Evolutionary conservation across 1,284 basidiomycete genomes (phyloP).

Genomic region (Porogramme epimiltina): DNA sequence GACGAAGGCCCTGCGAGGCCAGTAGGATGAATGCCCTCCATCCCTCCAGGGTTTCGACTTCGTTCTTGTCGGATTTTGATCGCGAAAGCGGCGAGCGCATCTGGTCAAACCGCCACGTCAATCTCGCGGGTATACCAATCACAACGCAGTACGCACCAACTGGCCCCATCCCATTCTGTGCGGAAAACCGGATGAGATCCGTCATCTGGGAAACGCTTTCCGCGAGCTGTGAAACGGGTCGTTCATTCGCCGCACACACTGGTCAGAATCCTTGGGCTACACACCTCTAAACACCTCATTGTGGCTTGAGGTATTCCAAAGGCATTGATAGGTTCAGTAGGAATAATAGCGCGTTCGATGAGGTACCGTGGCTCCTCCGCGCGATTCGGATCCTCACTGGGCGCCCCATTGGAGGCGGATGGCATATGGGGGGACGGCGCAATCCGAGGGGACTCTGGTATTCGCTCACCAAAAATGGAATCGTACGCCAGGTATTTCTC

Average conservation of each 20-base stretch:
- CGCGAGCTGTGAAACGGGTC: slow-evolving; percentile 50
- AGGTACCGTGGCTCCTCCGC: slow-evolving; percentile 62
- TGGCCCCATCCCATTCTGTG: slow-evolving; percentile 55
- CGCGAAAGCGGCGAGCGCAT: slow-evolving; percentile 47
- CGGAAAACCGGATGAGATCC: slow-evolving; percentile 70
- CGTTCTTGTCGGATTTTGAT: slow-evolving; percentile 44
- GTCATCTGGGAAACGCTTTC: slow-evolving; percentile 78
- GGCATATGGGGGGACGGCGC: slow-evolving; percentile 36
- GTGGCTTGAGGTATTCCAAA: slow-evolving; percentile 85
- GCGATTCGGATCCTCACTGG: slow-evolving; percentile 47
- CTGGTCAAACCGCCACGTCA: slow-evolving; percentile 25
- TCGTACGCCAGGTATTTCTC: slow-evolving; percentile 71
- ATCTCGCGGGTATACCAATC: too few species aligned
- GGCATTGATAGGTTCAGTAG: slow-evolving; percentile 78
- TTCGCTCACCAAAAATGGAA: slow-evolving; percentile 50
- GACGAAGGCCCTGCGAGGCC: slow-evolving; percentile 1
- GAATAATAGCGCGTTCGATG: slow-evolving; percentile 63
- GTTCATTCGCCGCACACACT: neutral
- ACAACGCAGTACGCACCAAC: slow-evolving; percentile 48
- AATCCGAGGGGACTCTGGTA: slow-evolving; percentile 41
- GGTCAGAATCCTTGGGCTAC: neutral
- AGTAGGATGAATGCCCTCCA: neutral
- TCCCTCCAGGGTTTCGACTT: slow-evolving; percentile 5
- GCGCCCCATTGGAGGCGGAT: slow-evolving; percentile 36
- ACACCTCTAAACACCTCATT: slow-evolving; percentile 81